Base-by-base conservation (phyloP, 2,329 filamentous ascomycete species). In the Blastomyces emzantsi region DNA sequence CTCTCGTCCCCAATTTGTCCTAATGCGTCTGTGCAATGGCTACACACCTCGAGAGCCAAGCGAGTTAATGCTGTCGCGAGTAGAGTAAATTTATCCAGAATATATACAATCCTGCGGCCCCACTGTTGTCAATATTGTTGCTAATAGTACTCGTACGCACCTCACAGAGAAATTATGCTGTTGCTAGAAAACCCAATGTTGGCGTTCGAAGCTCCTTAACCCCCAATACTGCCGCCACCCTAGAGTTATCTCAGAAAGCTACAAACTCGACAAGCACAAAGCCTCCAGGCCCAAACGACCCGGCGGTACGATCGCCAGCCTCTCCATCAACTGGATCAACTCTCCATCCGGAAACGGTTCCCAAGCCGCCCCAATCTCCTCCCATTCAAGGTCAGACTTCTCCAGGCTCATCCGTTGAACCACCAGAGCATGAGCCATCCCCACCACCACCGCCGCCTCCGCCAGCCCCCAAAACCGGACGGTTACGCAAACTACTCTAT, bases 401-500 rank as follows among this genome's bases (percentile, higher is more conserved):
- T 19, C 71, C 75, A 30, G 74, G 76, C 43, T 71, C 73, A 15
- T 71, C 74, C 47, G 67, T 73, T 43, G 65, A 71, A 43, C 73
- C 77, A 57, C 73, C 77, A 64, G 74, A 78, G 55, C 69, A 73
- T 55, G 61, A 72, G 72, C 67, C 77, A 75, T 72, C 74, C 60
- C 69, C 72, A 64, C 73, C 76, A 49, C 72, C 74, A 60, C 71
- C 72, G 36, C 68, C 75, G 25, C 72, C 79, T 39, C 75, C 78
- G 19, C 76, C 76, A 67, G 78, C 70, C 70, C 80, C 72, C 80
- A 89, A 85, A 80, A 86, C 73, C 81, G 84, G 90, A 67, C 85
- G 89, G 64, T 85, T 96, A 73, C 84, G 90, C 70, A 88, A 88
- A 73, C 88, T 97, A 64, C 78, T 92, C 68, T 90, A 89, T 62